These are phyloP conservation scores for Colletotrichum gloeosporioides DNA, from an alignment of 2,329 filamentous ascomycete species.

Conservation along the genomic window DNA sequence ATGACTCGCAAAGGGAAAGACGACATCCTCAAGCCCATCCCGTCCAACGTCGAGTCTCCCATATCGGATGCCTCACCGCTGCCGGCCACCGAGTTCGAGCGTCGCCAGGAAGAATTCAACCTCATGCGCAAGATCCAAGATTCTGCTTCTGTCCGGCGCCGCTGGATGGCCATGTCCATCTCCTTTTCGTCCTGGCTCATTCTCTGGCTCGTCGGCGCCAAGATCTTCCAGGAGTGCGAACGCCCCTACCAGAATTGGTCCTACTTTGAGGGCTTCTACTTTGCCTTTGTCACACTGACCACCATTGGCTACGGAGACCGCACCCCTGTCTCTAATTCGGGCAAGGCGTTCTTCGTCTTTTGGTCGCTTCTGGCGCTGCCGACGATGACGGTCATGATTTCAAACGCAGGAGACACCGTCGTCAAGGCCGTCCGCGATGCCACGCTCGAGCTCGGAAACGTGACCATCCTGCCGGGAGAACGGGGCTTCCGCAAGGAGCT, in stretches of 20 bases:
- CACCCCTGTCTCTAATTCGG: slow-evolving; percentile 77
- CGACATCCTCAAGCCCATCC: slow-evolving; percentile 56
- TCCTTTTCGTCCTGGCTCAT: slow-evolving; percentile 73
- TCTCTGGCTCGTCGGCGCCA: slow-evolving; percentile 82
- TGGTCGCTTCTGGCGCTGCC: slow-evolving; percentile 88
- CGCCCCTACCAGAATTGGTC: slow-evolving; percentile 62
- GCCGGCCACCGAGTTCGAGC: slow-evolving; percentile 53
- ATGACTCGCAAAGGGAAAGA: slow-evolving; percentile 52
- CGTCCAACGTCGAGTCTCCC: neutral
- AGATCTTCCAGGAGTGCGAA: slow-evolving; percentile 69
- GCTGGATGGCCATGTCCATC: slow-evolving; percentile 75
- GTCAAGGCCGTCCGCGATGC: slow-evolving; percentile 65
- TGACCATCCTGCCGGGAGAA: slow-evolving; percentile 67
- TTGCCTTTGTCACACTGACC: slow-evolving; percentile 77
- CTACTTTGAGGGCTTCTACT: slow-evolving; percentile 86
- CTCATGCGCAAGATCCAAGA: slow-evolving; percentile 83
- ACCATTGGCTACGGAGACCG: slow-evolving; percentile 90
- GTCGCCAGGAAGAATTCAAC: slow-evolving; percentile 74
- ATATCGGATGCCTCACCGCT: neutral
- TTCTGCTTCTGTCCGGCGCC: slow-evolving; percentile 66
- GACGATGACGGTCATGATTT: slow-evolving; percentile 86
- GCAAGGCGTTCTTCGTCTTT: slow-evolving; percentile 89
- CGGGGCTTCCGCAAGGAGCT: slow-evolving; percentile 50
- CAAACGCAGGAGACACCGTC: slow-evolving; percentile 83
- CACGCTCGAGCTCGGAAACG: slow-evolving; percentile 60